Conservation (phyloP, 768 basidiomycete genomes). For the Boletus speciosus region DNA sequence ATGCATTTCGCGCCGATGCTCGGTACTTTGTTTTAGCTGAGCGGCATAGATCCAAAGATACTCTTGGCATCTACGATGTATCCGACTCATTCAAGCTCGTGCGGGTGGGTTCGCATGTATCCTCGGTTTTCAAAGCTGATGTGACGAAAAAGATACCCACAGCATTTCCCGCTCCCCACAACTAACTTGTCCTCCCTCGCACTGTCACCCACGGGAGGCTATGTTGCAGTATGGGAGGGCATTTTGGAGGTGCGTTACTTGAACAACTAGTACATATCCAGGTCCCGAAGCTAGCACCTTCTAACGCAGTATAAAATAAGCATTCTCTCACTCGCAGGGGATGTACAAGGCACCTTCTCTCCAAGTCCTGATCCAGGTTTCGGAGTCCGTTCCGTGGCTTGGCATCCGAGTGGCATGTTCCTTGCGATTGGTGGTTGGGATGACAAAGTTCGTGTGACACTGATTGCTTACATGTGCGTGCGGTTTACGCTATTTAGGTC, state of each 20-base stretch:
- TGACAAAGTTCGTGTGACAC: slow-evolving; percentile 57
- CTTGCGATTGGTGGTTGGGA: slow-evolving; percentile 86
- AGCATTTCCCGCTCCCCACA: slow-evolving; percentile 87
- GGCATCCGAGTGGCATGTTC: slow-evolving; percentile 86
- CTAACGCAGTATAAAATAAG: slow-evolving; percentile 66
- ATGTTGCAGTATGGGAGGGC: slow-evolving; percentile 81
- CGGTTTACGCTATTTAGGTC: slow-evolving; percentile 43
- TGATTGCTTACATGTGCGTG: not conserved
- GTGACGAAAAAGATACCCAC: slow-evolving; percentile 15
- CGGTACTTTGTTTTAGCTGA: slow-evolving; percentile 85
- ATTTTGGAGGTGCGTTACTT: slow-evolving; percentile 65
- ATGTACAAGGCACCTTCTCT: slow-evolving; percentile 59
- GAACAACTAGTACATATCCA: not conserved
- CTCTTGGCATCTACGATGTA: slow-evolving; percentile 79
- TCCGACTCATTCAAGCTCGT: slow-evolving; percentile 66
- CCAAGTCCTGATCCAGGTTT: slow-evolving; percentile 79
- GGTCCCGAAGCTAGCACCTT: not conserved
- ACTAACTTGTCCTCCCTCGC: slow-evolving; percentile 65
- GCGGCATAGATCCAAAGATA: slow-evolving; percentile 86
- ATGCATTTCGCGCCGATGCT: slow-evolving; percentile 74
- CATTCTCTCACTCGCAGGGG: slow-evolving; percentile 65
- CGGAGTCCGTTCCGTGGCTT: slow-evolving; percentile 72
- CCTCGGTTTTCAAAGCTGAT: slow-evolving; percentile 13
- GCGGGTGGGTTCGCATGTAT: slow-evolving; percentile 42
- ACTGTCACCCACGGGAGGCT: slow-evolving; percentile 72